phyloP scores from a whole-genome alignment of 1,284 basidiomycete species.

The Hortiboletus rubellus region DNA sequence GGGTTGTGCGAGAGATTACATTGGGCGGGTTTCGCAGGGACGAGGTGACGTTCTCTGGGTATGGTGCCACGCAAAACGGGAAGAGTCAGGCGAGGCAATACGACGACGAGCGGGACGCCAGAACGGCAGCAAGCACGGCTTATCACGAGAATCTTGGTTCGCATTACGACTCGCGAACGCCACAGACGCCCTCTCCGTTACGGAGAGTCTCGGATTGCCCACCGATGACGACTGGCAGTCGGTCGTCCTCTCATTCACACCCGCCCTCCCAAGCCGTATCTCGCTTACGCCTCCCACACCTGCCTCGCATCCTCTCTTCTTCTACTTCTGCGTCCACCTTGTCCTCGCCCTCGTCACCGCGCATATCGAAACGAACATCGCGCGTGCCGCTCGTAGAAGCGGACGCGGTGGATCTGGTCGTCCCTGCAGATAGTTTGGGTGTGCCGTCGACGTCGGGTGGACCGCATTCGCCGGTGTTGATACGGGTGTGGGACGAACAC shows the following conservation, averaged over 20 bases:
- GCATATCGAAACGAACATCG: constrained; percentile 1
- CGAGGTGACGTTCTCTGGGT: constrained; percentile 9
- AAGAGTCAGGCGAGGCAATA: constrained; percentile 7
- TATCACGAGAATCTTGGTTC: background rate
- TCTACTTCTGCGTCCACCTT: background rate
- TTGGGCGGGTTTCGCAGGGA: constrained; percentile 9
- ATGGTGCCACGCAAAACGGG: constrained; percentile 29
- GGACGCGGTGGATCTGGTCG: constrained; percentile 32
- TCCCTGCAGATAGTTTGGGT: constrained; percentile 19
- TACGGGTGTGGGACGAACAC: constrained; percentile 29
- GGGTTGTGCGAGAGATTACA: constrained; percentile 31
- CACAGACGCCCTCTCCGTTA: constrained; percentile 11
- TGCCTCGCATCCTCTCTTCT: background rate
- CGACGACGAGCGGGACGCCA: constrained; percentile 5
- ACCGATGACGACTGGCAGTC: constrained; percentile 5
- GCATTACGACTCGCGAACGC: background rate
- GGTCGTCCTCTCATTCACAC: constrained; percentile 10
- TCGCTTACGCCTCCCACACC: constrained; percentile 10
- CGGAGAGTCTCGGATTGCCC: constrained; percentile 8
- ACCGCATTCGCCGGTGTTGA: constrained; percentile 16
- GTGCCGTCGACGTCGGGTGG: constrained; percentile 24
- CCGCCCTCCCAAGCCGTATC: constrained; percentile 12
- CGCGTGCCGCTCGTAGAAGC: constrained; percentile 26
- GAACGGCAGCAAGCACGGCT: background rate
- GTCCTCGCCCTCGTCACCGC: constrained; percentile 1